Conservation (phyloP, 2,329 filamentous ascomycete genomes). For the Blastomyces gilchristii region DNA sequence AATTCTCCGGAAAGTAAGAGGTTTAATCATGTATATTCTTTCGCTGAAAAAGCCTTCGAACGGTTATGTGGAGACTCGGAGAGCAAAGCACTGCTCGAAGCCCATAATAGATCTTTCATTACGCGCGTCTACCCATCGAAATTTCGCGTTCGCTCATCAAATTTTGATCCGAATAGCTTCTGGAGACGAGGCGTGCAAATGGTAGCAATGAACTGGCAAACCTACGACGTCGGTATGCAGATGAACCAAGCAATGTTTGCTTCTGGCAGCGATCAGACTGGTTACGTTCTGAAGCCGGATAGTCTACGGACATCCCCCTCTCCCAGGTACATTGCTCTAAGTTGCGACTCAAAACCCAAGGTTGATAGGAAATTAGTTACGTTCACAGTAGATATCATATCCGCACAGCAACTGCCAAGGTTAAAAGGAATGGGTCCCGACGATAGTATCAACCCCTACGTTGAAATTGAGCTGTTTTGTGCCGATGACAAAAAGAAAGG, state of each 20-base stretch:
- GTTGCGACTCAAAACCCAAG: slow-evolving; percentile 40
- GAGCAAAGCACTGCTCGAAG: slow-evolving; percentile 66
- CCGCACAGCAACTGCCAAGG: slow-evolving; percentile 86
- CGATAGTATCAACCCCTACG: slow-evolving; percentile 76
- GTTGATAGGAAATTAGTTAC: slow-evolving; percentile 70
- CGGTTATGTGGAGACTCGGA: slow-evolving; percentile 66
- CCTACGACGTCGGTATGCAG: slow-evolving; percentile 89
- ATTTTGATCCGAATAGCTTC: slow-evolving; percentile 87
- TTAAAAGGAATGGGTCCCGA: slow-evolving; percentile 62
- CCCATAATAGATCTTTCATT: slow-evolving; percentile 82
- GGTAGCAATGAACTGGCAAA: slow-evolving; percentile 97
- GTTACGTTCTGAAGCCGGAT: slow-evolving; percentile 87
- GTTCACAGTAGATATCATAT: slow-evolving; percentile 81
- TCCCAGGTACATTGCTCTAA: slow-evolving; percentile 16
- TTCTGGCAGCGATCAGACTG: slow-evolving; percentile 71
- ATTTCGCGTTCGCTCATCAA: slow-evolving; percentile 72
- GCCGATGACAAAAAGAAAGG: slow-evolving; percentile 83
- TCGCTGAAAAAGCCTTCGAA: slow-evolving; percentile 81
- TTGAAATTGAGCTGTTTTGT: slow-evolving; percentile 90
- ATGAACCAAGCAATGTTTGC: slow-evolving; percentile 98
- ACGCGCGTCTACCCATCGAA: slow-evolving; percentile 91
- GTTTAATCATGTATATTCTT: slow-evolving; percentile 92
- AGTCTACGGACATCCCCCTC: slow-evolving; percentile 51
- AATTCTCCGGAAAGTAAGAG: slow-evolving; percentile 66
- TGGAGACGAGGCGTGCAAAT: slow-evolving; percentile 97